Conservation (phyloP, 805 yeast genomes). For the Candida stauntonica region DNA sequence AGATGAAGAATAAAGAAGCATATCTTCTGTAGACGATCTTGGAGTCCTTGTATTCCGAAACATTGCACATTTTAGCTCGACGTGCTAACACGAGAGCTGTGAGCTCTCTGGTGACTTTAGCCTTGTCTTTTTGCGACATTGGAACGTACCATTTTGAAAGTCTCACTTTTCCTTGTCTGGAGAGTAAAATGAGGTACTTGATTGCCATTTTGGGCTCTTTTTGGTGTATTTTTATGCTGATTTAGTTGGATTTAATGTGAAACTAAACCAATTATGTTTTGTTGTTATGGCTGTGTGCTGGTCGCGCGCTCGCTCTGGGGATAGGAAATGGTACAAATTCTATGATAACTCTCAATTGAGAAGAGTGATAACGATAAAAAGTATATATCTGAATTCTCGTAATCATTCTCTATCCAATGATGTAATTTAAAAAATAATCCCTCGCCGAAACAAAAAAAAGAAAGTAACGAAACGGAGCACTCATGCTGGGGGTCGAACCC, state of each 20-base stretch:
- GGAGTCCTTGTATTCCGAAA: constrained; percentile 40
- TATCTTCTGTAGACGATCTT: constrained; percentile 89
- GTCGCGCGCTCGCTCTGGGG: too few species aligned
- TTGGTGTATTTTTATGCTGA: neutral
- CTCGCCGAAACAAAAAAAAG: constrained; percentile 1
- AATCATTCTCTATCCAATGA: neutral
- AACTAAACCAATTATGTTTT: too few species aligned
- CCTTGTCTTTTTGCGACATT: constrained; percentile 77
- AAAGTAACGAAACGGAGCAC: constrained; percentile 30
- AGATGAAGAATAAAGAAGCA: constrained; percentile 87
- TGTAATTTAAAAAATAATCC: neutral
- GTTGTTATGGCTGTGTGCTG: neutral
- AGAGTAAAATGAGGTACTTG: constrained; percentile 73
- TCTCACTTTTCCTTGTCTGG: constrained; percentile 94
- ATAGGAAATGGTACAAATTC: too few species aligned
- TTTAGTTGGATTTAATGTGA: too few species aligned
- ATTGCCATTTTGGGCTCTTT: constrained; percentile 50
- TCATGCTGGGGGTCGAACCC: constrained; percentile 55
- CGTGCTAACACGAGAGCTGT: constrained; percentile 82
- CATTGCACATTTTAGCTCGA: constrained; percentile 81
- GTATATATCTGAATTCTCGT: neutral
- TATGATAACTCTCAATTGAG: too few species aligned
- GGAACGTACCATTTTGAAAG: constrained; percentile 91
- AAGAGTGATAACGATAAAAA: too few species aligned
- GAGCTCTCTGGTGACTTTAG: constrained; percentile 77